Base-by-base conservation (phyloP, 345 rosid genomes). In the Ceriops decandra region DNA sequence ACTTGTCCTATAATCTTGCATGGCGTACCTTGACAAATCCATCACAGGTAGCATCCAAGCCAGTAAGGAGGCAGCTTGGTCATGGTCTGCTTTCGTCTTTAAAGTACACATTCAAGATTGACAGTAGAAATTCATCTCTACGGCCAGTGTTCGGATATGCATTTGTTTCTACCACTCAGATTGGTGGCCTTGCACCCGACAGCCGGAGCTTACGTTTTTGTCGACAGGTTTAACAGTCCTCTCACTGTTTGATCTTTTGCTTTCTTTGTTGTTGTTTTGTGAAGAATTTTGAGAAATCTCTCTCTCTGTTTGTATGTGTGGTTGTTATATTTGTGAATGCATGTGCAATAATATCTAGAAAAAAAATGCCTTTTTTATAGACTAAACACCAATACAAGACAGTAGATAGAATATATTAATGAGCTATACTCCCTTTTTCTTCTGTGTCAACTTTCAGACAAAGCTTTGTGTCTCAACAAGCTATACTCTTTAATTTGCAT, bases 131-230 rank as follows among this genome's bases (percentile, higher is more conserved):
- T 79, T 91, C 97, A 26, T 64, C 70, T 63, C 33, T 86, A 76
- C 85, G 99, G 82, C 99, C 99, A 71, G 86, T 90, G 16, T 69
- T 24, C 54, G 98, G 99, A 64, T 87, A 83, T 81, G 89, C 97
- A 69, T 87, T 95, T 81, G 79, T 79, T 54, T 87, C 91, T 66
- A 81, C 84, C 46, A 82, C 93, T 76, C 96, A 90, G 56, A 68
- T 95, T 74, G 90, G 93, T 64, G 99, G 99, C 63, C 88, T 95
- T 78, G 77, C 86, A 59, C 99, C 98, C 62, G 99, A 92, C 77
- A 84, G 87, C 74, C 87, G 86, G 73, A 85, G 89, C 83, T 71
- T 88, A 67, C 90, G 86, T 57, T 95, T 90, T 72, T 54, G 88
- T 68, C 92, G 92, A 79, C 98, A 90, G 97, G 97, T 93, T 73